Base-by-base conservation (phyloP, 2,329 filamentous ascomycete genomes). In the Chrysoporthe austroafricana region DNA sequence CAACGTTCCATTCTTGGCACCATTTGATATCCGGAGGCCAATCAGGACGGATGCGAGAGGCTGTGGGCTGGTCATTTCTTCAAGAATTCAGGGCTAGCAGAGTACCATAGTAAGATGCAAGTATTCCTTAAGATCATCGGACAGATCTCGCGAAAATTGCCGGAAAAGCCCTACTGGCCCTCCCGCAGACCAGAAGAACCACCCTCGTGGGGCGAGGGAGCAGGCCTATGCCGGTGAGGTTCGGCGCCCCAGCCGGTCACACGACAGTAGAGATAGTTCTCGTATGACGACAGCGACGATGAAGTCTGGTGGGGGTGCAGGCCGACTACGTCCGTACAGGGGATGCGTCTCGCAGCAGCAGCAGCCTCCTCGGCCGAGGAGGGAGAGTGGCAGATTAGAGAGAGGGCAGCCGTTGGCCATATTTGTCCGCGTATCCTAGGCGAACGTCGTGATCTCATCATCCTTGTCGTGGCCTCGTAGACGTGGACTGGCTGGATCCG, bases 81-180 rank as follows among this genome's bases (percentile, higher is more conserved):
- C 46, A 62, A 60, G 54, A 48, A 26, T 43, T 26, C 58, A 43
- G 44, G 42, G 43, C 64, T 50, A 69, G 54, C 50, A 50, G 43
- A 48, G 26, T 63, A 63, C 52, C 50, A 54, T 13, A 54, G 50
- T 54, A 54, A 54, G 26, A 42, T 57, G 59, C 66, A 62, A 52
- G 21, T 34, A 50, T 52, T 42, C 16, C 36, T 16, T 18, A 39
- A 54, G 66, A 62, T 62, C 59, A 52, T 34, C 59, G 54, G 58
- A 59, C 57, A 58, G 50, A 42, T 61, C 43, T 61, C 26, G 50
- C 14, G 11, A 46, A 39, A 57, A 39, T 39, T 57, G 34, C 54
- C 54, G 32, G 34, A n/a, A 26, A 62, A 66, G 67, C 67, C 46
- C 62, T 66, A 60, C 63, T 75, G 74, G 76, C 77, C 6, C 18